Conservation (phyloP, 345 rosid genomes). For the Physaria fendleri region DNA sequence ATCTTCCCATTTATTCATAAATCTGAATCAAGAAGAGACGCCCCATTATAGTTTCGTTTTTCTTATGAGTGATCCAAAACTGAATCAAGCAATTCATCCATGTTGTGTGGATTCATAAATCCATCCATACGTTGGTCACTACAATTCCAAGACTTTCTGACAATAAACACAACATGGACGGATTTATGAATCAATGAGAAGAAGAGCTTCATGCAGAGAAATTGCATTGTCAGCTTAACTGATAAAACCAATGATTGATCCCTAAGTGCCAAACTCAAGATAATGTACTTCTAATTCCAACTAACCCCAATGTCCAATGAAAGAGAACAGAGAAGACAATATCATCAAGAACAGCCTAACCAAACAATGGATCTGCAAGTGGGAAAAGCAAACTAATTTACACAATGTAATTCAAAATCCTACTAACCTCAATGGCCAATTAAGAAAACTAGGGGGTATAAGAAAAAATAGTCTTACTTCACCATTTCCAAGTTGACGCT, state of each 20-base stretch:
- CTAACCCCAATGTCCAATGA: not conserved
- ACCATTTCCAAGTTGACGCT: slow-evolving; percentile 20
- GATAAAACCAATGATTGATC: not conserved
- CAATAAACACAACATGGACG: not conserved
- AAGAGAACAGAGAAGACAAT: not conserved
- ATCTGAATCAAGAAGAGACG: too few species aligned
- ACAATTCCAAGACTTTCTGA: not conserved
- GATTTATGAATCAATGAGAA: not conserved
- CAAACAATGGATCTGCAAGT: not conserved
- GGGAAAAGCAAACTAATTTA: not conserved
- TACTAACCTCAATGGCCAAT: not conserved
- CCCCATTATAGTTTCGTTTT: too few species aligned
- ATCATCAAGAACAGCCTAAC: not conserved
- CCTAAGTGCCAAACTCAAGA: not conserved
- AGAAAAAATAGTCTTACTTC: slow-evolving; percentile 31
- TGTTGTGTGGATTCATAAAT: too few species aligned
- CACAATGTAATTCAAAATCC: too few species aligned
- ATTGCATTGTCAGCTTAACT: not conserved
- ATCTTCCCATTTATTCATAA: too few species aligned
- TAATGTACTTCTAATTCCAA: not conserved
- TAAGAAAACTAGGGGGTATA: too few species aligned
- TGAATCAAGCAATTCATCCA: too few species aligned
- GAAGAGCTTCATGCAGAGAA: not conserved
- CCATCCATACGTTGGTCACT: too few species aligned
- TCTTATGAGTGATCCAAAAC: too few species aligned